Evolutionary conservation across 176 grass and related monocot genomes (phyloP).

Genomic region (Dendrocalamus sinicus): DNA sequence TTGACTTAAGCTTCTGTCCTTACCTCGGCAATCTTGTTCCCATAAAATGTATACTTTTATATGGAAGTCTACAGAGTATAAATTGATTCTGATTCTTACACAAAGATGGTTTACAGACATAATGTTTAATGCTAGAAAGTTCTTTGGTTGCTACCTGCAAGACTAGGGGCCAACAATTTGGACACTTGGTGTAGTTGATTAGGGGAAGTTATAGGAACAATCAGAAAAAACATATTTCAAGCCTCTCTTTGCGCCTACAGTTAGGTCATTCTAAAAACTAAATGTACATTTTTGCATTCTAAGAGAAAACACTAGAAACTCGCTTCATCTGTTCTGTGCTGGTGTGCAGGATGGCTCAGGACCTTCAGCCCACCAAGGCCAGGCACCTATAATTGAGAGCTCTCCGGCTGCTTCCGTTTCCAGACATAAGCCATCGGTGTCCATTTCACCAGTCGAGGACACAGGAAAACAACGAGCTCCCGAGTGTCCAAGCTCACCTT

Average conservation of each 20-base stretch:
- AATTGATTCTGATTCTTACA: slow-evolving; percentile 29
- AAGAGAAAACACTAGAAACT: neutral
- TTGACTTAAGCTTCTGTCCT: too few species aligned
- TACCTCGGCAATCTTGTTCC: neutral
- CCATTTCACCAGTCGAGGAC: slow-evolving; percentile 33
- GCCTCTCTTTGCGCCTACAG: neutral
- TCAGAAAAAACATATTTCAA: slow-evolving; percentile 1
- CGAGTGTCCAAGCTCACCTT: slow-evolving; percentile 41
- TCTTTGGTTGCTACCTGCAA: slow-evolving; percentile 30
- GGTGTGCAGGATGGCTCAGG: slow-evolving; percentile 66
- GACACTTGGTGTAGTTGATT: slow-evolving; percentile 8
- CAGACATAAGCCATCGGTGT: slow-evolving; percentile 25
- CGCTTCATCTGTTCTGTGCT: slow-evolving; percentile 17
- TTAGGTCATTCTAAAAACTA: neutral
- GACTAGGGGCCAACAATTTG: neutral
- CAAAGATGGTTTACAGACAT: neutral
- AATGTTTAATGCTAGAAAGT: slow-evolving; percentile 24
- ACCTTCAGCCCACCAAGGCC: slow-evolving; percentile 45
- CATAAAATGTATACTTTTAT: neutral
- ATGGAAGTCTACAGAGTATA: neutral
- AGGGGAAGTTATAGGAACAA: slow-evolving; percentile 16
- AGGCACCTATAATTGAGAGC: slow-evolving; percentile 43
- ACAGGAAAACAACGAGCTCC: slow-evolving; percentile 44
- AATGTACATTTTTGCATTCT: neutral
- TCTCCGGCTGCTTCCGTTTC: slow-evolving; percentile 35